These are phyloP conservation scores for Dothiorella sarmentorum DNA, from an alignment of 2,329 filamentous ascomycete species.

Conservation along the genomic window DNA sequence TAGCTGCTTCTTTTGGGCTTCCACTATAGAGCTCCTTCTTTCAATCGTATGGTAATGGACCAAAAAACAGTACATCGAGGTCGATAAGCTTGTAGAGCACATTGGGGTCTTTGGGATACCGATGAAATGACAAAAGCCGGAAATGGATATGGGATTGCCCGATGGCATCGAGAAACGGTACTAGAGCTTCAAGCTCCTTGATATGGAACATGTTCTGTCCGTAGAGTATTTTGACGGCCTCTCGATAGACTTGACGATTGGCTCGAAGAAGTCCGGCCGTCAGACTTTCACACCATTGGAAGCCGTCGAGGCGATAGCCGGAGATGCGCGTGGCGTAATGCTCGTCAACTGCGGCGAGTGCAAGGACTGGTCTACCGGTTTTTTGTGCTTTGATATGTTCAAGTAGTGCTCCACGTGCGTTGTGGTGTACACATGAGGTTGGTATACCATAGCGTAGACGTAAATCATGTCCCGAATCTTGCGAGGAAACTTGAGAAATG, in stretches of 20 bases:
- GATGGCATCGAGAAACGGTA: not conserved
- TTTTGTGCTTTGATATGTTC: too few relatives aligned
- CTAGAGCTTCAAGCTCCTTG: not conserved
- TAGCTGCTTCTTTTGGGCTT: not conserved
- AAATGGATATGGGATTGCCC: not conserved
- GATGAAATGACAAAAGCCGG: not conserved
- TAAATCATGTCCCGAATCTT: not conserved
- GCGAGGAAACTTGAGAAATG: not conserved
- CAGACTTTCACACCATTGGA: not conserved
- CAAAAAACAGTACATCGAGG: too few relatives aligned
- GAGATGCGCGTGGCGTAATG: too few relatives aligned
- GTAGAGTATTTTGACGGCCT: not conserved
- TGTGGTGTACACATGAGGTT: too few relatives aligned
- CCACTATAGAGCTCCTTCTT: not conserved
- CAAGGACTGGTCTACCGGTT: too few relatives aligned
- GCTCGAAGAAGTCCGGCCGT: not conserved
- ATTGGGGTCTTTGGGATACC: too few relatives aligned
- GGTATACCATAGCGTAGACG: not conserved
- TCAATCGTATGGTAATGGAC: too few relatives aligned
- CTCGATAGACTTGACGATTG: not conserved
- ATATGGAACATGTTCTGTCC: not conserved
- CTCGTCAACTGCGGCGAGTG: too few relatives aligned
- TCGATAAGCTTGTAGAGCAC: too few relatives aligned
- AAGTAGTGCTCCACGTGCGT: too few relatives aligned
- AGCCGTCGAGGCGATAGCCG: not conserved